Percentiles rank a stretch among this genome's conserved stretches.
phyloP scores from a whole-genome alignment of 2,329 filamentous ascomycete genomes.

The Samsoniella hepiali region DNA sequence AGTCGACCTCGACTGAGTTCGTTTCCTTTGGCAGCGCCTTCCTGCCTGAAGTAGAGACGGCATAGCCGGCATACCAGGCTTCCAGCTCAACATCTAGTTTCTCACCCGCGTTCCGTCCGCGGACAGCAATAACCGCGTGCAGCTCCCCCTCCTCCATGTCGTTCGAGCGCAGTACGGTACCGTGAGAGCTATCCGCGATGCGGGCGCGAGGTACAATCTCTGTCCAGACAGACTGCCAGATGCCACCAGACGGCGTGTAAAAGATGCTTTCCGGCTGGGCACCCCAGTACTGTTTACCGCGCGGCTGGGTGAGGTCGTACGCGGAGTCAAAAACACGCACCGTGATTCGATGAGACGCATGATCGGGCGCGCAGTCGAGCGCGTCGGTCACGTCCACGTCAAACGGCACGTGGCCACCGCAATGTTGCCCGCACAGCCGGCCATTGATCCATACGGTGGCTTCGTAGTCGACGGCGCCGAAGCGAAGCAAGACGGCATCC shows the following conservation, averaged over 20 bases:
- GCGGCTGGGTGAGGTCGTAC: conserved; percentile 60
- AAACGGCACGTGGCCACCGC: conserved; percentile 58
- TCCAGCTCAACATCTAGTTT: conserved; percentile 51
- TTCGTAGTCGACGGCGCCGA: conserved; percentile 61
- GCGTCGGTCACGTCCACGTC: conserved; percentile 56
- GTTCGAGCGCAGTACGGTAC: conserved; percentile 55
- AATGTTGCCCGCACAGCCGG: conserved; percentile 49
- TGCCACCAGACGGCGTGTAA: conserved; percentile 55
- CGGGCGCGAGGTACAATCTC: conserved; percentile 52
- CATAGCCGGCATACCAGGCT: conserved; percentile 47
- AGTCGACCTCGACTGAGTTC: conserved; percentile 44
- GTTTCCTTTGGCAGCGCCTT: conserved; percentile 47
- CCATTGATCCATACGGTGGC: conserved; percentile 57
- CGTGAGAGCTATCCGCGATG: conserved; percentile 53
- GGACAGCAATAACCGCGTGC: conserved; percentile 47
- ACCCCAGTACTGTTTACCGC: conserved; percentile 66
- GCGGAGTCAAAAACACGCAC: conserved; percentile 62
- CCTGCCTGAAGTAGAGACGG: conserved; percentile 42
- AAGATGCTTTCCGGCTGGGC: conserved; percentile 59
- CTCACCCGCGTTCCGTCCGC: conserved; percentile 46
- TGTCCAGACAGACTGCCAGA: conserved; percentile 57
- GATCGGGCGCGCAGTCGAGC: conserved; percentile 28
- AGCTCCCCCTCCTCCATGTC: conserved; percentile 52
- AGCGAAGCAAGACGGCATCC: conserved; percentile 48
- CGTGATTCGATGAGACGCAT: conserved; percentile 36